These are phyloP conservation scores for Fusarium veterinarium DNA, from an alignment of 2,329 filamentous ascomycete genomes.

Conservation along the genomic window DNA sequence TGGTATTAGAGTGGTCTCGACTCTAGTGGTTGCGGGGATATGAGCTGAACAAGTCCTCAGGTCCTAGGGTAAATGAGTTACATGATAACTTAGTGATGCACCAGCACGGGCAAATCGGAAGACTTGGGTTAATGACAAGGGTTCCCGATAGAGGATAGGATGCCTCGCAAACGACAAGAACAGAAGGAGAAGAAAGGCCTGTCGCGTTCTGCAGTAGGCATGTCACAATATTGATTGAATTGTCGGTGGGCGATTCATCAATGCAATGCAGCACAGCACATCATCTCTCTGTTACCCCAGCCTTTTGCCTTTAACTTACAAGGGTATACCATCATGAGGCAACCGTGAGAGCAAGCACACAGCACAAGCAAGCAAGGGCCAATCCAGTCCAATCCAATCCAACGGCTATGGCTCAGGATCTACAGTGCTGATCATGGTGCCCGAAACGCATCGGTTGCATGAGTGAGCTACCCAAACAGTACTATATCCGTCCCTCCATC, in stretches of 20 bases:
- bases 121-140: conserved; percentile 3
- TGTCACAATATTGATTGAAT: not conserved
- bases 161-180: conserved; percentile 24
- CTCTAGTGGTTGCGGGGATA: conserved; percentile 6
- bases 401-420: conserved; percentile 7
- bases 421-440: conserved; percentile 23
- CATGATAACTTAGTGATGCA: not conserved
- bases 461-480: not conserved
- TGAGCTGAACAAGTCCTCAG: conserved; percentile 4
- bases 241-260: conserved; percentile 10
- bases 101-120: conserved; percentile 26
- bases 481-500: conserved; percentile 11
- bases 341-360: conserved; percentile 3
- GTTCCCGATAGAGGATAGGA: conserved; percentile 18
- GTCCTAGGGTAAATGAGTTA: conserved; percentile 8
- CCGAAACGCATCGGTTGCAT: conserved; percentile 26
- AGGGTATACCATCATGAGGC: conserved; percentile 20
- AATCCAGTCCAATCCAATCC: not conserved
- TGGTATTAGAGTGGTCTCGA: conserved; percentile 24
- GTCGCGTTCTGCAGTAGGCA: not conserved
- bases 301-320: not conserved
- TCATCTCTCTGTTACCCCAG: conserved; percentile 11
- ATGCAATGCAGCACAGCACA: conserved; percentile 23
- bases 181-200: conserved; percentile 15
- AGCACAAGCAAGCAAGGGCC: conserved; percentile 10